Percentiles rank a stretch among this genome's conserved stretches.
These are phyloP conservation scores for Hypoxylon sp. DNA, from an alignment of 2,329 filamentous ascomycete species.

Conservation along the genomic window DNA sequence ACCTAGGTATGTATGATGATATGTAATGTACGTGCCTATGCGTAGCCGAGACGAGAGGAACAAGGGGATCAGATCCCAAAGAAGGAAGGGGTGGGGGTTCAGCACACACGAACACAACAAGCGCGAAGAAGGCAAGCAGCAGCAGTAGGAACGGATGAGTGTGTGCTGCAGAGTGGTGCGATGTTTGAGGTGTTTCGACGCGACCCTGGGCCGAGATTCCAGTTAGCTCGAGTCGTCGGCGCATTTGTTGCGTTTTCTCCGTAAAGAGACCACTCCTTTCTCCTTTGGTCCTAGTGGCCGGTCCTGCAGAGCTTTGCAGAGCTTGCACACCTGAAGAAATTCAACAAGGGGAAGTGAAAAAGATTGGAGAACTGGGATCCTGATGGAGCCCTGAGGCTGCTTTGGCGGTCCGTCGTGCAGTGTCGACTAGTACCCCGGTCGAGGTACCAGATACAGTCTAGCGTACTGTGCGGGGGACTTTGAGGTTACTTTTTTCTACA, in stretches of 20 bases:
- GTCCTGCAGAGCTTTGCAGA: conserved; percentile 36
- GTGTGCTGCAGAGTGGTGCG: conserved; percentile 49
- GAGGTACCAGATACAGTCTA: neutral
- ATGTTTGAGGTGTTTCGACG: conserved; percentile 56
- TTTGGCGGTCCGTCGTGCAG: conserved; percentile 51
- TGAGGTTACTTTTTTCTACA: neutral
- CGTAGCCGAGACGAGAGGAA: conserved; percentile 45
- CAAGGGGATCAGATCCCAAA: conserved; percentile 45
- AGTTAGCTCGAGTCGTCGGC: conserved; percentile 52
- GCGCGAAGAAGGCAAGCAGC: conserved; percentile 20
- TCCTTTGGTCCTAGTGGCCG: conserved; percentile 52
- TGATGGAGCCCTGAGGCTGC: conserved; percentile 52
- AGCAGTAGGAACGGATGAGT: conserved; percentile 42
- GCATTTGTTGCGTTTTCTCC: conserved; percentile 54
- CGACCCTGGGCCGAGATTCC: conserved; percentile 57
- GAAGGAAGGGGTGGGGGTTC: conserved; percentile 39
- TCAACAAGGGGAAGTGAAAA: conserved; percentile 42
- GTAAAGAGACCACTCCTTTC: conserved; percentile 49
- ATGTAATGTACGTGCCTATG: conserved; percentile 42
- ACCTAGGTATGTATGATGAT: conserved; percentile 23
- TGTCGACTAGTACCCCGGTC: conserved; percentile 11
- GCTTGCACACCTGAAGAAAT: conserved; percentile 39
- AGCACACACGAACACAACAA: conserved; percentile 35
- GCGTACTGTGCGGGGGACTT: conserved; percentile 2
- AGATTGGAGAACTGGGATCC: conserved; percentile 47